Evolutionary conservation across 192 early-diverging fungal genomes (phyloP).

Genomic region (Radiomyces spectabilis): DNA sequence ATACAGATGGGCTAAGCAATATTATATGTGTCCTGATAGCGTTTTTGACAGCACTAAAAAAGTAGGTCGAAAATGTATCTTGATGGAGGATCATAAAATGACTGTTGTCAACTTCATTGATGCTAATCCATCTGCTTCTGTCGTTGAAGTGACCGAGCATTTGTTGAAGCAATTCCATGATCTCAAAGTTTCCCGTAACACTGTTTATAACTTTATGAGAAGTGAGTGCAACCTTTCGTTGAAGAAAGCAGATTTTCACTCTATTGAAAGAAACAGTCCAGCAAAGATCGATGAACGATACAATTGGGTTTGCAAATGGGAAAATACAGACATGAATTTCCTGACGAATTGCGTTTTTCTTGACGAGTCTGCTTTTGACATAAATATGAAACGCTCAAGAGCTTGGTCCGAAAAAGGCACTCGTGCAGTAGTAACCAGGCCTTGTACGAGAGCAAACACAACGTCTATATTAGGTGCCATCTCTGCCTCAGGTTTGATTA

Average conservation of each 20-base stretch:
- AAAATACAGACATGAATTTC: no score
- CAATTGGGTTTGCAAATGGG: no score
- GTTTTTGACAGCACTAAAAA: not conserved
- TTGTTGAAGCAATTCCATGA: not conserved
- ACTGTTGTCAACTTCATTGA: not conserved
- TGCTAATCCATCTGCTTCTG: constrained; percentile 6
- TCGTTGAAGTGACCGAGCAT: constrained; percentile 7
- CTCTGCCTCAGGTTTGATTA: no score
- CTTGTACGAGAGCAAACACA: no score
- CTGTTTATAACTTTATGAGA: constrained; percentile 7
- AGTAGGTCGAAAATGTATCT: not conserved
- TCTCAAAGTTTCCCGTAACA: constrained; percentile 5
- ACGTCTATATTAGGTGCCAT: no score
- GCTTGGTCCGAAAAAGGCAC: no score
- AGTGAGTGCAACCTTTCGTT: constrained; percentile 1
- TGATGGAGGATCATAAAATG: not conserved
- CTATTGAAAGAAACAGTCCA: constrained; percentile 8
- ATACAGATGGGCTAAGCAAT: not conserved
- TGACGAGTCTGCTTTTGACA: no score
- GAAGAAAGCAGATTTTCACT: no score
- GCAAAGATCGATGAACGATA: constrained; percentile 6
- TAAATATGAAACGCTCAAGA: no score
- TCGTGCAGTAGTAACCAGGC: no score
- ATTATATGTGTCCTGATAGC: not conserved
- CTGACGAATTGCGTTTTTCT: no score